Conservation (phyloP, 208 protist genomes). For the Dictyostelium gargantuum region DNA sequence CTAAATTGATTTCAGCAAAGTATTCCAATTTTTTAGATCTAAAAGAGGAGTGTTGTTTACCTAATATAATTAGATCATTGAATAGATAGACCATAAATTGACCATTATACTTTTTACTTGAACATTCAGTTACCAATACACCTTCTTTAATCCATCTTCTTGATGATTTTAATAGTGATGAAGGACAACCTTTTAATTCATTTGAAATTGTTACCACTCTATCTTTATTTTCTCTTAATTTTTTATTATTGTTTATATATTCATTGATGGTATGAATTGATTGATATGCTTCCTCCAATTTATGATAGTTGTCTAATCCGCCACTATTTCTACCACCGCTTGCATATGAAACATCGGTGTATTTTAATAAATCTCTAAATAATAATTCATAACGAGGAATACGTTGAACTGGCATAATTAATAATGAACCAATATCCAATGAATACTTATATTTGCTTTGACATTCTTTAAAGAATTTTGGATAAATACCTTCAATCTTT, state of each 20-base stretch:
- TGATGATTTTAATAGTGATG: background rate
- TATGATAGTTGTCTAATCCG: background rate
- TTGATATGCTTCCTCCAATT: background rate
- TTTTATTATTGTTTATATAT: slow-evolving; percentile 38
- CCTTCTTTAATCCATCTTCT: slow-evolving; percentile 64
- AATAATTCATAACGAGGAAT: slow-evolving; percentile 63
- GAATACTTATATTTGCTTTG: slow-evolving; percentile 45
- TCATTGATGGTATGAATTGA: slow-evolving; percentile 38
- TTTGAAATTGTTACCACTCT: slow-evolving; percentile 17
- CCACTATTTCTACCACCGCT: too few species aligned
- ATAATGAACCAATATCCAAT: slow-evolving; percentile 39
- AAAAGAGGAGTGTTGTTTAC: background rate
- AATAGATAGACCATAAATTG: slow-evolving; percentile 34
- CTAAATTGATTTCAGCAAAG: slow-evolving; percentile 22
- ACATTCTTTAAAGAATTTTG: slow-evolving; percentile 21
- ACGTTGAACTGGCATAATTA: slow-evolving; percentile 68
- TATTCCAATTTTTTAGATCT: slow-evolving; percentile 34
- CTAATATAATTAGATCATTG: slow-evolving; percentile 36
- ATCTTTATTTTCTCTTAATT: slow-evolving; percentile 29
- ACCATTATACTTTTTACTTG: slow-evolving; percentile 40
- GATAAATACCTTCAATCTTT: background rate
- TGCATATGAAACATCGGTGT: background rate
- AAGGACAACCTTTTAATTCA: slow-evolving; percentile 12
- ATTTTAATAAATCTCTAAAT: slow-evolving; percentile 43
- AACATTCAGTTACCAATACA: slow-evolving; percentile 4